phyloP scores from a whole-genome alignment of 345 rosid genomes.

The Diplotaxis tenuifolia region DNA sequence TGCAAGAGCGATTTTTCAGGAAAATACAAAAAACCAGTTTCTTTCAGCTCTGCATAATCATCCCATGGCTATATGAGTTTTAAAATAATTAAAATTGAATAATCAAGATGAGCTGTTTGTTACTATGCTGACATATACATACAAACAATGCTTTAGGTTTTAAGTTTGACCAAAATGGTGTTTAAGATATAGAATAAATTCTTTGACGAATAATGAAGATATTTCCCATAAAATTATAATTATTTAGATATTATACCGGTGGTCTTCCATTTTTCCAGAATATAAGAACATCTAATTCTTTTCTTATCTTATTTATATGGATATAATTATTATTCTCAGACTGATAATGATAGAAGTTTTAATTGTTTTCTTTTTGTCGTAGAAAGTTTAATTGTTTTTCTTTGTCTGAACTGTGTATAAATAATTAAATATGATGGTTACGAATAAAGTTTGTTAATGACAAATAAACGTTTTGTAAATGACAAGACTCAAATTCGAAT shows the following conservation, averaged over 20 bases:
- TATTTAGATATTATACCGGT: slow-evolving; percentile 14
- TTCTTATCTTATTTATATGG: slow-evolving; percentile 13
- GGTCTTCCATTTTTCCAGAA: slow-evolving; percentile 3
- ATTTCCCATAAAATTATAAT: slow-evolving; percentile 8
- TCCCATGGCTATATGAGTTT: background rate
- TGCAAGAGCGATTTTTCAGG: background rate
- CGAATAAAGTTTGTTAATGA: background rate
- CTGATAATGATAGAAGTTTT: slow-evolving; percentile 16
- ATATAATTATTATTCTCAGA: slow-evolving; percentile 12
- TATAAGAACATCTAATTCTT: slow-evolving; percentile 1
- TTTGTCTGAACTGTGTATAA: background rate
- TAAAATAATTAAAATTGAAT: background rate
- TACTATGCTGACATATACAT: background rate
- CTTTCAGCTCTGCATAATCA: background rate
- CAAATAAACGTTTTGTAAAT: background rate
- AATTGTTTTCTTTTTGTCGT: background rate
- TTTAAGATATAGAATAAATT: background rate
- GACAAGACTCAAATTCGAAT: background rate
- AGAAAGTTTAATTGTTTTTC: background rate
- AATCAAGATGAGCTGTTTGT: background rate
- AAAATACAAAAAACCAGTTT: slow-evolving; percentile 1
- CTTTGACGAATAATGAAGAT: background rate
- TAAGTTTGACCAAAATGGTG: slow-evolving; percentile 14
- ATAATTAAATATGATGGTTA: background rate
- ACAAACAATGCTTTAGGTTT: slow-evolving; percentile 11